Evolutionary conservation across 2,329 filamentous ascomycete species (phyloP), one percentile per base, ranked within the genome.

Genomic region (Penicillium olsonii): DNA sequence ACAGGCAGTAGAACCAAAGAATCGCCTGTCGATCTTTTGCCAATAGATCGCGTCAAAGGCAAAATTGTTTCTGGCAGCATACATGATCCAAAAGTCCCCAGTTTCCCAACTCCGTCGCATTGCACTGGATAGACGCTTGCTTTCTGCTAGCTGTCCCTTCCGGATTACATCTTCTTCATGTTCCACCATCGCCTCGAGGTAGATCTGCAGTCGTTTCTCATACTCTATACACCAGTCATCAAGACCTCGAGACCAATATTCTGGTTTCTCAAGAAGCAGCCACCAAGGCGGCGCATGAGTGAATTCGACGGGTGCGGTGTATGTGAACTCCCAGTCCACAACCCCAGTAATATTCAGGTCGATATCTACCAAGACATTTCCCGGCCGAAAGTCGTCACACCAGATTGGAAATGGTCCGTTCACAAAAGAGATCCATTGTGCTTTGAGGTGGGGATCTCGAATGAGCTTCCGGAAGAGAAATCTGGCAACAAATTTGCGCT

Each of bases 291-390:
- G 52, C 1, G 37, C 42, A 39, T 52, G 15, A 2, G 53, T 20
- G n/a, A 62, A 62, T 27, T 43, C 31, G n/a, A n/a, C 41, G 5
- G 41, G 41, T 1, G 41, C 41, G 8, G 39, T 22, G 20, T 42
- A 42, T 20, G 26, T 33, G 5, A 61, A 65, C 37, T 65, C 62
- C 59, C 61, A 62, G 34, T 65, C 63, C 0, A 65, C 40, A 0
- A 59, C 58, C 0, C 58, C 55, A 6, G 47, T 38, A 29, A 64
- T 40, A 9, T 19, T 52, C 8, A 15, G 45, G 14, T 10, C 48
- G n/a, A n/a, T 19, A 33, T 58, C 45, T 1, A 57, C 9, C 2
- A 63, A 41, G 3, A 62, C 38, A 42, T 61, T 61, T 0, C 42
- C 19, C 6, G 59, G 60, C 7, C 54, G 49, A 8, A 64, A 48